Conservation (phyloP, 2,329 filamentous ascomycete species). For the Claviceps sp. region DNA sequence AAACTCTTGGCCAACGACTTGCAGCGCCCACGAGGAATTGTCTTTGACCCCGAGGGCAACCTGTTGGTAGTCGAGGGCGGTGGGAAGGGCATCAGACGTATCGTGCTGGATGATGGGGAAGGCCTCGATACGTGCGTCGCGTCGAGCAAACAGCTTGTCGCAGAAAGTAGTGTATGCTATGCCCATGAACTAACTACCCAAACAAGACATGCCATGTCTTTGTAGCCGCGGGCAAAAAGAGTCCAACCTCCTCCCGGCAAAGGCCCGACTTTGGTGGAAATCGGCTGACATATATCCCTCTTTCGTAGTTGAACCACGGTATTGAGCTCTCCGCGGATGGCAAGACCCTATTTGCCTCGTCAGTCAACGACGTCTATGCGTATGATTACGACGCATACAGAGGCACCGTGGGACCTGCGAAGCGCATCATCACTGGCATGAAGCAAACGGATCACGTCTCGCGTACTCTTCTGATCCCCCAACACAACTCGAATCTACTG, state of each 20-base stretch:
- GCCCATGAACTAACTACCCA: no score
- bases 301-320: conserved; percentile 33
- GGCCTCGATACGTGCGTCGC: conserved; percentile 16
- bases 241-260: no score
- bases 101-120: conserved; percentile 19
- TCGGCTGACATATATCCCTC: not conserved
- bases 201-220: no score
- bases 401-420: conserved; percentile 28
- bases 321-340: conserved; percentile 32
- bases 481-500: conserved; percentile 35
- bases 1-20: conserved; percentile 16
- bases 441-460: conserved; percentile 43
- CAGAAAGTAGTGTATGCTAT: conserved; percentile 11
- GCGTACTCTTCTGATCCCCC: conserved; percentile 46
- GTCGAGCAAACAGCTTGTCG: conserved; percentile 15
- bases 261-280: no score
- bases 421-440: conserved; percentile 45
- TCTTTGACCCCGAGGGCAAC: conserved; percentile 23
- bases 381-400: conserved; percentile 44
- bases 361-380: conserved; percentile 35
- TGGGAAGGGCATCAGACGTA: conserved; percentile 18
- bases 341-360: conserved; percentile 37
- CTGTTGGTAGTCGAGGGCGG: conserved; percentile 22
- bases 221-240: no score
- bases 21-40: conserved; percentile 17